A percentile compares a stretch with the other conserved stretches of the same genome.
phyloP scores from a whole-genome alignment of 129 eudicot species.

The Erigeron canadensis region DNA sequence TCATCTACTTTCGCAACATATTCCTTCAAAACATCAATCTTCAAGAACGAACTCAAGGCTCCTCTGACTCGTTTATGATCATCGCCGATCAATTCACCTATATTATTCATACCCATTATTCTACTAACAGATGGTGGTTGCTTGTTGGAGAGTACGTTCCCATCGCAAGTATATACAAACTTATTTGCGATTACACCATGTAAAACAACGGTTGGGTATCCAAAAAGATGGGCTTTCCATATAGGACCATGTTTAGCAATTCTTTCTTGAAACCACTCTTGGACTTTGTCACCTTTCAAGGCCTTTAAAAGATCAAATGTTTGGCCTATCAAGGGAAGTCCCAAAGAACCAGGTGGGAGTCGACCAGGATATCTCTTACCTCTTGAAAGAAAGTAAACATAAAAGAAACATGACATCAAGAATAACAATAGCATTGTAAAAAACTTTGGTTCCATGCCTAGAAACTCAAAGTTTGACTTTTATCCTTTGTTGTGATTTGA shows the following conservation, averaged over 20 bases:
- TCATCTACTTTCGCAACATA: constrained; percentile 40
- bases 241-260: constrained; percentile 33
- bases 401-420: background rate
- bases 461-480: background rate
- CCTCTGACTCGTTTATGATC: constrained; percentile 43
- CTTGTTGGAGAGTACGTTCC: constrained; percentile 17
- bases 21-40: constrained; percentile 40
- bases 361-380: constrained; percentile 6
- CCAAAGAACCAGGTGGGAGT: constrained; percentile 39
- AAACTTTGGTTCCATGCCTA: background rate
- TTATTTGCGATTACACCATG: constrained; percentile 38
- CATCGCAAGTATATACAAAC: constrained; percentile 30
- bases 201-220: constrained; percentile 30
- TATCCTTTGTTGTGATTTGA: background rate
- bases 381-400: constrained; percentile 8
- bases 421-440: background rate
- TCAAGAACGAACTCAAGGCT: constrained; percentile 33
- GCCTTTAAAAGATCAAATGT: constrained; percentile 30
- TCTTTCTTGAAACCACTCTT: constrained; percentile 34
- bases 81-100: constrained; percentile 27
- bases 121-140: constrained; percentile 30
- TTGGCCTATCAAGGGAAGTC: constrained; percentile 40
- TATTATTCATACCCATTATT: constrained; percentile 29
- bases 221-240: constrained; percentile 33
- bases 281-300: constrained; percentile 26